A percentile compares a stretch with the other conserved stretches of the same genome.
Evolutionary conservation across 2,329 filamentous ascomycete genomes (phyloP).

Genomic region (Claviceps quebecensis): DNA sequence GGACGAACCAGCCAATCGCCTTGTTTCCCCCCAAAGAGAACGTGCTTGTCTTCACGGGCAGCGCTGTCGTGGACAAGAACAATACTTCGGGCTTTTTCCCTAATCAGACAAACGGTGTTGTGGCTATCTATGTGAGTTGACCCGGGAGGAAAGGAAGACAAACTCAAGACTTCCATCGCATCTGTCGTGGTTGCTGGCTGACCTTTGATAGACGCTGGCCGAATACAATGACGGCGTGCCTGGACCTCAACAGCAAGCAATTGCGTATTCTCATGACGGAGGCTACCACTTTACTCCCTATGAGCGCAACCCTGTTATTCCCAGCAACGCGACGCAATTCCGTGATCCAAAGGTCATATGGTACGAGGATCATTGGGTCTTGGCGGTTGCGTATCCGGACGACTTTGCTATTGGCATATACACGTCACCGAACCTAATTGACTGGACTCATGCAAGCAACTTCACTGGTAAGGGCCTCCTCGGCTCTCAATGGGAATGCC

Average conservation of each 20-base stretch:
- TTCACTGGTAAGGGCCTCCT: conserved; percentile 39
- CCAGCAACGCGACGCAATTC: conserved; percentile 40
- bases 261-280: conserved; percentile 47
- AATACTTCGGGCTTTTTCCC: conserved; percentile 55
- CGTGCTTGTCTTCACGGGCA: conserved; percentile 37
- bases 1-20: conserved; percentile 51
- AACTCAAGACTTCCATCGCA: conserved; percentile 3
- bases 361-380: conserved; percentile 42
- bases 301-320: conserved; percentile 44
- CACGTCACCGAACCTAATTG: conserved; percentile 42
- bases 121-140: conserved; percentile 29
- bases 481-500: conserved; percentile 48
- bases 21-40: conserved; percentile 33
- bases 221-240: neutral
- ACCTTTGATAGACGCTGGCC: conserved; percentile 12
- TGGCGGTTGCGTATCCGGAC: conserved; percentile 34
- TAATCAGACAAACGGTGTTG: conserved; percentile 42
- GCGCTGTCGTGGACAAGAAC: conserved; percentile 43
- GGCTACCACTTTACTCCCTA: conserved; percentile 50
- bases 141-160: no score
- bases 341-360: conserved; percentile 53
- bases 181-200: neutral
- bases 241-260: conserved; percentile 35
- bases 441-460: conserved; percentile 39
- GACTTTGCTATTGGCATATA: conserved; percentile 47